Percentiles rank a stretch among this genome's conserved stretches.
Conservation (phyloP, 805 yeast species). For the Ogataea salicorniae region DNA sequence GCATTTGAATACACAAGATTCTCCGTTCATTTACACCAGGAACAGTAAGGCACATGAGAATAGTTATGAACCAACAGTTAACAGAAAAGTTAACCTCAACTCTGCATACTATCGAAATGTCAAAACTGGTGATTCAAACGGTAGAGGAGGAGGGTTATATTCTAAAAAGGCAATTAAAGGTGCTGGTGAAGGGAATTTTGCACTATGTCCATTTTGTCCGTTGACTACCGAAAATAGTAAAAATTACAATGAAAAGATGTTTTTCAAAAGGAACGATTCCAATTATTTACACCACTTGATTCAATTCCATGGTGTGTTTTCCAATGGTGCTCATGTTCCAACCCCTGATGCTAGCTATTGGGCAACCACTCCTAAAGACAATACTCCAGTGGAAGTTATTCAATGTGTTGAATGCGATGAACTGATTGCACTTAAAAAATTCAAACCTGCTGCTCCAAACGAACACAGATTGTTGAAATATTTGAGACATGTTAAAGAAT, state of each 20-base stretch:
- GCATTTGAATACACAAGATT: slow-evolving; percentile 1
- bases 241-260: slow-evolving; percentile 15
- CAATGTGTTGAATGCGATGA: slow-evolving; percentile 25
- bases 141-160: neutral
- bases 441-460: slow-evolving; percentile 11
- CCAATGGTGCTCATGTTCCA: slow-evolving; percentile 25
- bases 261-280: slow-evolving; percentile 27
- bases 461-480: slow-evolving; percentile 25
- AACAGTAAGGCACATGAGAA: slow-evolving; percentile 15
- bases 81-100: slow-evolving; percentile 10
- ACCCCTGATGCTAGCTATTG: slow-evolving; percentile 22
- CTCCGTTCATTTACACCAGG: slow-evolving; percentile 9
- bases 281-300: slow-evolving; percentile 29
- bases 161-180: slow-evolving; percentile 5
- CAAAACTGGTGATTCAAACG: neutral
- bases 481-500: slow-evolving; percentile 26
- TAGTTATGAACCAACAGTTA: slow-evolving; percentile 21
- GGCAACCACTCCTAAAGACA: slow-evolving; percentile 10
- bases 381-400: slow-evolving; percentile 20
- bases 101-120: no score
- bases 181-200: slow-evolving; percentile 19
- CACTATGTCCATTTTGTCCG: slow-evolving; percentile 28
- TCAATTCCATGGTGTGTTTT: slow-evolving; percentile 29
- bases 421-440: slow-evolving; percentile 18
- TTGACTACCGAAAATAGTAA: slow-evolving; percentile 12